A percentile compares a stretch with the other conserved stretches of the same genome.
Evolutionary conservation across 331 rosid species (phyloP).

Genomic region (Quercus tomentella): DNA sequence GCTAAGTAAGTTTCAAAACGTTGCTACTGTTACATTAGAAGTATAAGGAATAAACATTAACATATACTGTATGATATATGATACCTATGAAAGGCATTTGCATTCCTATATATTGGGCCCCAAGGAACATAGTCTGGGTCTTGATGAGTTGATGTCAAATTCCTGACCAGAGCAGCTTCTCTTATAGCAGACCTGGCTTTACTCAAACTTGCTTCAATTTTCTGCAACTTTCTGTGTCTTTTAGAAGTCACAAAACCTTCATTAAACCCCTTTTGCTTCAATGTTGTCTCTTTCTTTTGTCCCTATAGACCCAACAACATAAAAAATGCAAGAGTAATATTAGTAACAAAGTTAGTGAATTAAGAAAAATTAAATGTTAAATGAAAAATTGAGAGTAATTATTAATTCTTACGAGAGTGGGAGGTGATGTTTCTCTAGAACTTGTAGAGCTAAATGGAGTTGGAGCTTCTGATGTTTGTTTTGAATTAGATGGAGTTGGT

Average conservation of each 20-base stretch:
- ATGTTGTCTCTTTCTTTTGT: slow-evolving; percentile 25
- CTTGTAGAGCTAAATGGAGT: neutral
- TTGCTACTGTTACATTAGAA: neutral
- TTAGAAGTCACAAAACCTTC: neutral
- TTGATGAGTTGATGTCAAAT: slow-evolving; percentile 20
- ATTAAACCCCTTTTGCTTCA: slow-evolving; percentile 8
- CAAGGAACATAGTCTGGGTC: slow-evolving; percentile 49
- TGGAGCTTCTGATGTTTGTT: neutral
- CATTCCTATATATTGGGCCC: slow-evolving; percentile 44
- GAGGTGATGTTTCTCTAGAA: neutral
- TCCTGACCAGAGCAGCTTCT: slow-evolving; percentile 39
- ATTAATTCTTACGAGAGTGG: neutral
- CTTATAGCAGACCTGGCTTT: slow-evolving; percentile 41
- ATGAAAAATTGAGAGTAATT: neutral
- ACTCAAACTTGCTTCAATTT: slow-evolving; percentile 32
- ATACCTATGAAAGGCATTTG: slow-evolving; percentile 55
- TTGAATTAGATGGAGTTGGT: neutral
- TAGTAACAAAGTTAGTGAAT: neutral
- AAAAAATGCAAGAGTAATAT: neutral
- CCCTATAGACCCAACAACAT: neutral
- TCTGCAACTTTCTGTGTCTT: slow-evolving; percentile 14
- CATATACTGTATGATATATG: no score
- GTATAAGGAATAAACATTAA: neutral
- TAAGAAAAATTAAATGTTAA: neutral
- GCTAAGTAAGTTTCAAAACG: no score